A percentile compares a stretch with the other conserved stretches of the same genome.
Conservation (phyloP, 352 stramenopile species). For the Phytophthora tentaculata region DNA sequence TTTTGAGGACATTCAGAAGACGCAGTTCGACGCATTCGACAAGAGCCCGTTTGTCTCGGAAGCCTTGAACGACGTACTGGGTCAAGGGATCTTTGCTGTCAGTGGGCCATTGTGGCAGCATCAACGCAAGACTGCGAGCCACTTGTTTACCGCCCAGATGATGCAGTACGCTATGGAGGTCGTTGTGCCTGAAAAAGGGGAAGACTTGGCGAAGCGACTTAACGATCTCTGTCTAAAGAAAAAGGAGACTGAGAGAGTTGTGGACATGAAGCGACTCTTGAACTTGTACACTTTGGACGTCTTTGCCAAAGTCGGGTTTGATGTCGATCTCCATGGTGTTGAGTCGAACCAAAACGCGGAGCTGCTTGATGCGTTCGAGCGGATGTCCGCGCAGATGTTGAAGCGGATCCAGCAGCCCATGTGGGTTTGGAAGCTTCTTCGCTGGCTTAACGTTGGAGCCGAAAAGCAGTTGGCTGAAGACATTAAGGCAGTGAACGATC, state of each 20-base stretch:
- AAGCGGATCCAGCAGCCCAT: conserved; percentile 45
- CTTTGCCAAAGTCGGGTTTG: conserved; percentile 79
- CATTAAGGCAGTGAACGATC: conserved; percentile 36
- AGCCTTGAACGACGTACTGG: conserved; percentile 71
- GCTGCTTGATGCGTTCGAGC: conserved; percentile 44
- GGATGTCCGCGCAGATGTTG: conserved; percentile 39
- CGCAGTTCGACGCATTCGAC: conserved; percentile 77
- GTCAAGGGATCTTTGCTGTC: conserved; percentile 77
- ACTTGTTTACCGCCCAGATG: conserved; percentile 85
- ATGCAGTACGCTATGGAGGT: conserved; percentile 67
- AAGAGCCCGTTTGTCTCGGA: conserved; percentile 58
- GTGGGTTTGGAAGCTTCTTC: conserved; percentile 50
- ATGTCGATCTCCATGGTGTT: conserved; percentile 61
- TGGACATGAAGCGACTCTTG: conserved; percentile 63
- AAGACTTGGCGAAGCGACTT: conserved; percentile 46
- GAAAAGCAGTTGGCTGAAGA: conserved; percentile 47
- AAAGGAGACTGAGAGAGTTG: conserved; percentile 15
- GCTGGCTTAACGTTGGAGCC: conserved; percentile 44
- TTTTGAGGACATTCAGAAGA: conserved; percentile 70
- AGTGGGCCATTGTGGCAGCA: conserved; percentile 73
- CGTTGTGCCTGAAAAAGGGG: conserved; percentile 48
- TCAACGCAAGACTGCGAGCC: conserved; percentile 89
- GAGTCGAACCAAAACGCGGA: conserved; percentile 42
- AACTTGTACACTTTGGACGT: conserved; percentile 72
- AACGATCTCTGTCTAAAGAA: conserved; percentile 17